Evolutionary conservation across 805 yeast species (phyloP), one percentile per base, ranked within the genome.

Genomic region (Nakazawaea ishiwadae): DNA sequence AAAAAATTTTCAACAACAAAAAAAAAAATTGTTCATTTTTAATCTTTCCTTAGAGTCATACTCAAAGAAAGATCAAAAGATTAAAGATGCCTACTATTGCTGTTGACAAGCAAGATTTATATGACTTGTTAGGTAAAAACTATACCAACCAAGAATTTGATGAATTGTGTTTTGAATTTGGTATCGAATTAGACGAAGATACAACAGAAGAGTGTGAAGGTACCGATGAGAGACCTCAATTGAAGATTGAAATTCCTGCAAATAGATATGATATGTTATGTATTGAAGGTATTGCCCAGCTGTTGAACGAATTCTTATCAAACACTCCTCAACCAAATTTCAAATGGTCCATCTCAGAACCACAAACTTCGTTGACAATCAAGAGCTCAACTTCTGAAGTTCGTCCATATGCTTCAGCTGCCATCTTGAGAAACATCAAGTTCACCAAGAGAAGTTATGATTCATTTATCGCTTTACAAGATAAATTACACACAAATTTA

Each of bases 231-330:
- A 82, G 96, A 63, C 97, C 99, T n/a, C 95, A 91, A 65, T 75
- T 87, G 55, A 93, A 93, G 68, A 88, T 93, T 56, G 99, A 93
- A 64, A 81, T 95, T 49, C 97, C 96, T 44, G 99, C 99, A 48
- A 93, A 93, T 69, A 84, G 99, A 73, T 95, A 93, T 59, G 99
- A 93, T 63, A 80, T 93, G 90, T 79, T 93, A 51, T 95, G 99
- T 71, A 84, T 89, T 53, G 99, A 93, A 67, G 99, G 99, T 59
- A 89, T 93, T 63, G 89, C 97, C 1, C 95, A 88, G 59, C 91
- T 98, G 1, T 71, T 93, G 59, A 89, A 89, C 56, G 95, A 90
- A 60, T 93, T 86, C 59, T 71, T 91, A 54, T 96, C 95, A 28
- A 78, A 76, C 46, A 53, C 62, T 5, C 59, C 65, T 36, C 69